These are phyloP conservation scores for Yamadazyma insecticola DNA, from an alignment of 805 yeast genomes.

Conservation along the genomic window DNA sequence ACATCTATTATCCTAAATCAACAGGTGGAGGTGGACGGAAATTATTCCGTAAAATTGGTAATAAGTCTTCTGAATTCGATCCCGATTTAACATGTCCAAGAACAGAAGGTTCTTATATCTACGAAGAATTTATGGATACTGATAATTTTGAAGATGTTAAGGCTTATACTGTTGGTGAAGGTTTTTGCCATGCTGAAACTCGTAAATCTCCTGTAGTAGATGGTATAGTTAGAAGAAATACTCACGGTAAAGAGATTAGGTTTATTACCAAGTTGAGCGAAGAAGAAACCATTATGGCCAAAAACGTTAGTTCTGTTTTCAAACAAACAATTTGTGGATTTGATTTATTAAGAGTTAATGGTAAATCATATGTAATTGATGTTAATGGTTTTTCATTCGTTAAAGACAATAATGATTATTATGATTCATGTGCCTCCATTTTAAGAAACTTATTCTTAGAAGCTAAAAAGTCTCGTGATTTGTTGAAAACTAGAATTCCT, in stretches of 20 bases:
- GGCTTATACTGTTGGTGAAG: conserved; percentile 93
- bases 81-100: conserved; percentile 70
- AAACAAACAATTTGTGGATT: conserved; percentile 97
- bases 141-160: conserved; percentile 98
- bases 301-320: conserved; percentile 66
- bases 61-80: conserved; percentile 94
- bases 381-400: conserved; percentile 98
- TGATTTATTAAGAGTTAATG: conserved; percentile 85
- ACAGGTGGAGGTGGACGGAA: conserved; percentile 98
- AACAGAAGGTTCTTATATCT: conserved; percentile 85
- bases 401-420: conserved; percentile 82
- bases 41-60: conserved; percentile 91
- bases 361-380: conserved; percentile 88
- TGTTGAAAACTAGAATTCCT: conserved; percentile 35
- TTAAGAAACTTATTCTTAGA: conserved; percentile 68
- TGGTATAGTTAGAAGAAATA: conserved; percentile 94
- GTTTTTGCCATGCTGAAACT: conserved; percentile 95
- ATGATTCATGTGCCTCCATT: conserved; percentile 76
- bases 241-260: conserved; percentile 95
- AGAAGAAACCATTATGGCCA: conserved; percentile 78
- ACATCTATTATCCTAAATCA: conserved; percentile 79
- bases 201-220: conserved; percentile 99
- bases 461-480: conserved; percentile 39
- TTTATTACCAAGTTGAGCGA: conserved; percentile 75
- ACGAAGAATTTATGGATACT: conserved; percentile 95